Base-by-base conservation (phyloP, 2,329 filamentous ascomycete genomes). In the Arthrobotrys conoides region DNA sequence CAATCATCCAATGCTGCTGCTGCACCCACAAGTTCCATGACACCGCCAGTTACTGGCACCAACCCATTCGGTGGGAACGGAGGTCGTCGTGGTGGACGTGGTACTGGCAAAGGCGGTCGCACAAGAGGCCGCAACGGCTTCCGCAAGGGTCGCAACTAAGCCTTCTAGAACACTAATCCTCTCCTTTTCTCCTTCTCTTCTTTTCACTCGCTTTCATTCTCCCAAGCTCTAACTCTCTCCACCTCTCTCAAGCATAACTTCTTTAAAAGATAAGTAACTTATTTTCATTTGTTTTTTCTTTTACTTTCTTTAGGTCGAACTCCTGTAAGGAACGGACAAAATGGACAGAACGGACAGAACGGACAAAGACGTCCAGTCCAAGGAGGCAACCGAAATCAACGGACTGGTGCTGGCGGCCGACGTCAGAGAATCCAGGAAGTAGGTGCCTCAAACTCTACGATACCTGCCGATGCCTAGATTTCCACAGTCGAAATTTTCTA, bases 201-300 rank as follows among this genome's bases (percentile, higher is more conserved):
- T 48, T 49, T 66, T 18, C 51, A 41, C n/a, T 36, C 18, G 66
- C 48, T 66, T 65, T 57, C 49, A 33, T 24, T 55, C 57, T 67
- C 51, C 36, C 61, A 46, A 71, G 51, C 51, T 57, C 67, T 33
- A 65, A n/a, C 24, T 20, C 36, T 59, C 38, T 66, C 36, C 64
- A 33, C 27, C 24, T 65, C 49, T 72, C 61, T 59, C 61, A 48
- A 44, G 6, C 36, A 76, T 63, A 30, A 48, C 49, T 20, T 36
- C 20, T 72, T 57, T 33, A 38, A 75, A 78, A 72, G 75, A 72
- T 78, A 72, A 78, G 75, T 72, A 65, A 67, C 75, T 78, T 72
- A 78, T 78, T 78, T 41, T 55, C 61, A 64, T 66, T 61, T 77
- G 46, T 57, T 49, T 77, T 68, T 57, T 78, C 55, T 68, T 64